Conservation (phyloP, 805 yeast species). For the Priceomyces fermenticarens region DNA sequence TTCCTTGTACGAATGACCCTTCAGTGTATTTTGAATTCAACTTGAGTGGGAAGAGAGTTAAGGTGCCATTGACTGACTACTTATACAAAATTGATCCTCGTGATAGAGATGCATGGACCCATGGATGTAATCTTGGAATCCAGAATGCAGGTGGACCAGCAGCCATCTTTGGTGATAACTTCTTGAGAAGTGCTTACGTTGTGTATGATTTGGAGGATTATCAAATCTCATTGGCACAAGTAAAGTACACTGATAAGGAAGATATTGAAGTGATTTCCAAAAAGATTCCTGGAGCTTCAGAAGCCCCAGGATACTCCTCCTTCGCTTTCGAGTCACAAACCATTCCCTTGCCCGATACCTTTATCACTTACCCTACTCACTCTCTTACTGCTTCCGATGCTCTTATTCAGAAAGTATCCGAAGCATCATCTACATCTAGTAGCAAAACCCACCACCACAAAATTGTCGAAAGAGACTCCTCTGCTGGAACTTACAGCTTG, state of each 20-base stretch:
- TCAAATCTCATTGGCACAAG: constrained; percentile 52
- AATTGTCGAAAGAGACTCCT: too few relatives aligned
- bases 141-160: constrained; percentile 11
- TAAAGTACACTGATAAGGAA: constrained; percentile 23
- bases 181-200: constrained; percentile 60
- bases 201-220: constrained; percentile 63
- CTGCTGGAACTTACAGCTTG: too few relatives aligned
- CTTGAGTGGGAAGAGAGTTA: constrained; percentile 56
- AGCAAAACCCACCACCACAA: too few relatives aligned
- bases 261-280: constrained; percentile 46
- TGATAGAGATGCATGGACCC: too few relatives aligned
- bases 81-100: constrained; percentile 5
- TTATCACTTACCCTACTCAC: constrained; percentile 13
- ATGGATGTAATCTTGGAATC: too few relatives aligned
- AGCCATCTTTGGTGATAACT: constrained; percentile 60
- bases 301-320: constrained; percentile 48
- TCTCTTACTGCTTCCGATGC: constrained; percentile 2
- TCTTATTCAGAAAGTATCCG: too few relatives aligned
- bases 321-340: neutral
- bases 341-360: constrained; percentile 8
- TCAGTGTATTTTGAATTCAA: constrained; percentile 38
- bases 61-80: constrained; percentile 44
- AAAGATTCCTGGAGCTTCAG: constrained; percentile 49
- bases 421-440: too few relatives aligned
- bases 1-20: constrained; percentile 36